Conservation (phyloP, 2,329 filamentous ascomycete species). For the Eutypella sp. region DNA sequence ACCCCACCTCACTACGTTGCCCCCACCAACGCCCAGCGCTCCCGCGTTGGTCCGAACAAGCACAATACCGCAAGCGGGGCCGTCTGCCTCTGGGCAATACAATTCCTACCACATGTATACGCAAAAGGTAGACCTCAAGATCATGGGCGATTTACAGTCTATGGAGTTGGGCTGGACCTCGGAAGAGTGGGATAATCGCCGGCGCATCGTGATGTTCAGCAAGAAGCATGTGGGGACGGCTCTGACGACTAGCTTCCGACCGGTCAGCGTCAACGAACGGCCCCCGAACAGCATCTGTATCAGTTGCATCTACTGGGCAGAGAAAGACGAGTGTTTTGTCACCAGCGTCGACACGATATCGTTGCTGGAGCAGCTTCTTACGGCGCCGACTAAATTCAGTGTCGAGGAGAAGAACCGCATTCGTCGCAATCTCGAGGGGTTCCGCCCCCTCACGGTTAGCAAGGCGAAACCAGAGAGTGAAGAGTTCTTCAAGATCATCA, state of each 20-base stretch:
- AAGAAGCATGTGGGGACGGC: constrained; percentile 78
- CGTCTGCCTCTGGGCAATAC: constrained; percentile 44
- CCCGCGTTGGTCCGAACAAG: constrained; percentile 54
- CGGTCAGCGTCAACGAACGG: constrained; percentile 74
- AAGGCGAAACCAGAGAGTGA: constrained; percentile 90
- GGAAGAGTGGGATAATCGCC: constrained; percentile 73
- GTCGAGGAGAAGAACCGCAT: constrained; percentile 99
- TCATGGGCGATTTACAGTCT: constrained; percentile 75
- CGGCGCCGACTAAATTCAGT: constrained; percentile 69
- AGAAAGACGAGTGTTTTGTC: constrained; percentile 85
- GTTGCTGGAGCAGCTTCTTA: constrained; percentile 86
- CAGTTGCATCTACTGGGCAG: constrained; percentile 96
- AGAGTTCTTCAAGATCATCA: constrained; percentile 98
- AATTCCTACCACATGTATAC: constrained; percentile 79
- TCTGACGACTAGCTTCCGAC: constrained; percentile 73
- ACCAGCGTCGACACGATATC: constrained; percentile 97
- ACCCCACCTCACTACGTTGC: constrained; percentile 42
- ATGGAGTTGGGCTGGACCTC: constrained; percentile 82
- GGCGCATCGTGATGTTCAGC: constrained; percentile 84
- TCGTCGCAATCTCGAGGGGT: constrained; percentile 89
- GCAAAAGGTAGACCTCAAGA: constrained; percentile 77
- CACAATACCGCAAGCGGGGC: constrained; percentile 39
- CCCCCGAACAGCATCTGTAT: constrained; percentile 85
- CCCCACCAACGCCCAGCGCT: constrained; percentile 39
- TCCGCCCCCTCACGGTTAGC: constrained; percentile 86